Evolutionary conservation across 2,329 filamentous ascomycete species (phyloP).

Genomic region (Fusarium sambucinum): DNA sequence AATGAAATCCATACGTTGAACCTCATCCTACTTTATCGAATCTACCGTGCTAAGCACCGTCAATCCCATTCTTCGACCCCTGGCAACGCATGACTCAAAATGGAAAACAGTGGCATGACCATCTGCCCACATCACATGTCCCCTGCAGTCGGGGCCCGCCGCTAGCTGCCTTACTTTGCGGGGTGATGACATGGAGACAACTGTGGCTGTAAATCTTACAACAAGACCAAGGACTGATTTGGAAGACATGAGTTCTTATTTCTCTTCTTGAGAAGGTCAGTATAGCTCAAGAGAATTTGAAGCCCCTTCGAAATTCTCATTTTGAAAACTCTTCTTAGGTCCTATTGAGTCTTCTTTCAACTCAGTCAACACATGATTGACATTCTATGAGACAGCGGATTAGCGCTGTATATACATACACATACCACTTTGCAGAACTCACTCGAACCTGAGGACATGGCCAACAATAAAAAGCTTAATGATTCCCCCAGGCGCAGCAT

Average conservation of each 20-base stretch:
- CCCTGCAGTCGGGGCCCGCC: constrained; percentile 38
- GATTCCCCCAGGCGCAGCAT: not conserved
- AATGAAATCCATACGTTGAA: constrained; percentile 26
- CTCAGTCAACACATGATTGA: not conserved
- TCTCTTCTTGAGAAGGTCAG: not conserved
- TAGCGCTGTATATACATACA: not conserved
- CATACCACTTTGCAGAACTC: not conserved
- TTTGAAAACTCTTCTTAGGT: too few relatives aligned
- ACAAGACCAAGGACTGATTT: not conserved
- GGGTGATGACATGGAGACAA: constrained; percentile 3
- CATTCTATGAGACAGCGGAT: not conserved
- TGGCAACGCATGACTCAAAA: constrained; percentile 26
- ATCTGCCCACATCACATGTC: constrained; percentile 42
- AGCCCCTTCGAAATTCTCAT: not conserved
- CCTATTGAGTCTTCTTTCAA: not conserved
- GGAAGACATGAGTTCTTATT: not conserved
- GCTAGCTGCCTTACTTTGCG: constrained; percentile 18
- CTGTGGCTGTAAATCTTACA: constrained; percentile 33
- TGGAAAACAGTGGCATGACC: constrained; percentile 43
- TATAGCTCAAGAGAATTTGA: not conserved
- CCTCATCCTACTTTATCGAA: not conserved
- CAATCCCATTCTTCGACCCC: constrained; percentile 20
- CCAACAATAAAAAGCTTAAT: not conserved
- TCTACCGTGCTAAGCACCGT: constrained; percentile 1
- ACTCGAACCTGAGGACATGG: not conserved